These are phyloP conservation scores for Scenedesmus sp. DNA, from an alignment of 163 green algal genomes.

Conservation along the genomic window DNA sequence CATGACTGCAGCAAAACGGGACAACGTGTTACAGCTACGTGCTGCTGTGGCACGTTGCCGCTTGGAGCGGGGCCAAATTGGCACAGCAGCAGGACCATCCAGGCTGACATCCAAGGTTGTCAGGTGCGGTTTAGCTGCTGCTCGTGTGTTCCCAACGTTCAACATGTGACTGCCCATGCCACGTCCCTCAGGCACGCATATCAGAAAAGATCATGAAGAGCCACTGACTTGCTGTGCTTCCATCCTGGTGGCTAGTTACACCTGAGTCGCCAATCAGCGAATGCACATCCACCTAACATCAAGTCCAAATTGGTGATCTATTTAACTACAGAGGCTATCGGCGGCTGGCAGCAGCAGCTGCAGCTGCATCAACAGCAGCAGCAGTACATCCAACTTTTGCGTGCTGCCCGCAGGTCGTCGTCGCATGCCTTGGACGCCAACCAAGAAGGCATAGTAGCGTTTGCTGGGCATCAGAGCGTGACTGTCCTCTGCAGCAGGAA, in stretches of 20 bases:
- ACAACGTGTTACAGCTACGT: neutral
- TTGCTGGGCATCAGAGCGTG: constrained; percentile 62
- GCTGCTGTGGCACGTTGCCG: too few relatives aligned
- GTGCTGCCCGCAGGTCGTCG: neutral
- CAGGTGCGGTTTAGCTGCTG: neutral
- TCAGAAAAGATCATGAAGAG: neutral
- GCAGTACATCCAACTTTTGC: neutral
- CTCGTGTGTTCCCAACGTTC: too few relatives aligned
- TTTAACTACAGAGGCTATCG: neutral
- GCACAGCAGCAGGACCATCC: neutral
- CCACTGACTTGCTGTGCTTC: neutral
- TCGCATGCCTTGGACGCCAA: constrained; percentile 39
- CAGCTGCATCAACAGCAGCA: neutral
- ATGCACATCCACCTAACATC: constrained; percentile 27
- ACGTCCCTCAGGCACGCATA: neutral
- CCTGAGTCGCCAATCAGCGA: neutral
- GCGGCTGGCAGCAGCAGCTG: neutral
- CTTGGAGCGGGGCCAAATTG: neutral
- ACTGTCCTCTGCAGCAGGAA: constrained; percentile 50
- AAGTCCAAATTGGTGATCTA: constrained; percentile 30
- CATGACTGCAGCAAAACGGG: neutral
- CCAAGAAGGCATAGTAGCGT: constrained; percentile 53
- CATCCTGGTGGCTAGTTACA: neutral
- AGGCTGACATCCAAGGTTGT: neutral
- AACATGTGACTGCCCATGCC: too few relatives aligned